Conservation (phyloP, 2,329 filamentous ascomycete species). For the Gaeumannomyces sp. region DNA sequence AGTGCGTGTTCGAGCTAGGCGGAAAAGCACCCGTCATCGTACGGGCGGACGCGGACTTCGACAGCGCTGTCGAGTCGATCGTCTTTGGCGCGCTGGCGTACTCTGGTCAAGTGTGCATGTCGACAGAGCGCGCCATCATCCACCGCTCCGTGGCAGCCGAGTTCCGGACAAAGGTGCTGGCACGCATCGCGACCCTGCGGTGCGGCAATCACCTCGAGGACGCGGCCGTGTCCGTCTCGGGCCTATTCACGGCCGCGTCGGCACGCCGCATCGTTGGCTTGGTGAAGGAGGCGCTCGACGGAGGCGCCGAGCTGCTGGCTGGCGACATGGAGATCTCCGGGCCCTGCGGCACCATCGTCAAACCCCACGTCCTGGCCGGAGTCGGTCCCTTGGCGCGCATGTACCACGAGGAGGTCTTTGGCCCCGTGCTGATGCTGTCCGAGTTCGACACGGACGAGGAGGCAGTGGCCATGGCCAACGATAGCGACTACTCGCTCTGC, state of each 20-base stretch:
- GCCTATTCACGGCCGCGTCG: slow-evolving; percentile 20
- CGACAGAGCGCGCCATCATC: slow-evolving; percentile 53
- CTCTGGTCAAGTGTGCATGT: slow-evolving; percentile 66
- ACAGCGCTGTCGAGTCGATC: slow-evolving; percentile 53
- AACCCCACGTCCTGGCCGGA: slow-evolving; percentile 52
- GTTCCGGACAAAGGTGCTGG: slow-evolving; percentile 14
- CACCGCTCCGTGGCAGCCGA: slow-evolving; percentile 19
- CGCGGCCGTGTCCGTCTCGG: slow-evolving; percentile 20
- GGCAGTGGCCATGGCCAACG: slow-evolving; percentile 56
- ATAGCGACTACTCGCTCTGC: slow-evolving; percentile 42
- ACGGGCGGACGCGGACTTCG: slow-evolving; percentile 59
- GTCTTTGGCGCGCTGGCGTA: slow-evolving; percentile 56
- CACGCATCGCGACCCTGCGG: slow-evolving; percentile 16
- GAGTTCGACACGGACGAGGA: slow-evolving; percentile 56
- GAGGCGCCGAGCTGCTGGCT: slow-evolving; percentile 51
- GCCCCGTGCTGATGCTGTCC: slow-evolving; percentile 55
- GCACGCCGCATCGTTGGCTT: slow-evolving; percentile 27
- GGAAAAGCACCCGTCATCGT: slow-evolving; percentile 64
- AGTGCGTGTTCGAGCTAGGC: slow-evolving; percentile 61
- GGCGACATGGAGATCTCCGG: slow-evolving; percentile 33
- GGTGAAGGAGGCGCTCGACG: slow-evolving; percentile 46
- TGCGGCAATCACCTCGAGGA: slow-evolving; percentile 22
- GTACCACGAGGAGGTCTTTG: slow-evolving; percentile 61
- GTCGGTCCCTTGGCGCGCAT: slow-evolving; percentile 61
- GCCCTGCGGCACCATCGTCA: slow-evolving; percentile 39